These are phyloP conservation scores for Globisporangium megalacanthum DNA, from an alignment of 352 stramenopile genomes.

Conservation along the genomic window DNA sequence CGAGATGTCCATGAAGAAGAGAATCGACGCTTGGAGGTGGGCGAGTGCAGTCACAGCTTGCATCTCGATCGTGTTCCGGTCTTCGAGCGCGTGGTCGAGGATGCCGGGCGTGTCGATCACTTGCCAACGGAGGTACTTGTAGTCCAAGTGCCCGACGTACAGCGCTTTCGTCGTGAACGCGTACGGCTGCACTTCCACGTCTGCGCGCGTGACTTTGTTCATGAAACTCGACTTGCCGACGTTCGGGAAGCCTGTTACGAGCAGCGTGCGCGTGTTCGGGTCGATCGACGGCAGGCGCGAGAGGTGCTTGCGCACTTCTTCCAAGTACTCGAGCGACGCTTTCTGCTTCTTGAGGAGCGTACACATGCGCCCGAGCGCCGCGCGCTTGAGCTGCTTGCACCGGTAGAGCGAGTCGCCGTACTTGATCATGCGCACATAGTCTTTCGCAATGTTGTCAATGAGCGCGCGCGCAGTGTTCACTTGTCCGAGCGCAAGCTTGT, in stretches of 20 bases:
- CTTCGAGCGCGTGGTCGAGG: conserved; percentile 98
- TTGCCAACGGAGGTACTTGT: conserved; percentile 99
- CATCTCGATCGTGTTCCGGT: conserved; percentile 99
- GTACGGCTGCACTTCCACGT: conserved; percentile 99
- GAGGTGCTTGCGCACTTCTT: conserved; percentile 97
- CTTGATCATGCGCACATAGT: conserved; percentile 99
- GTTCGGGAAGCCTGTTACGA: conserved; percentile 99
- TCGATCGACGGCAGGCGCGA: conserved; percentile 98
- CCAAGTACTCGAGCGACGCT: conserved; percentile 96
- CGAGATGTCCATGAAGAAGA: conserved; percentile 99
- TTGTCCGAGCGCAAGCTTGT: conserved; percentile 99
- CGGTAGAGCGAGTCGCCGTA: conserved; percentile 99
- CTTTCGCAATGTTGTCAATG: conserved; percentile 96
- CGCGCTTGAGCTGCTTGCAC: conserved; percentile 99
- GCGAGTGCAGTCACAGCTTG: conserved; percentile 99
- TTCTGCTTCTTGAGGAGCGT: conserved; percentile 99
- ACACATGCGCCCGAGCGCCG: conserved; percentile 98
- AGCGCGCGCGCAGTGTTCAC: conserved; percentile 98
- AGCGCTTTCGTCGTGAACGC: conserved; percentile 99
- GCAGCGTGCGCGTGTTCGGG: conserved; percentile 97
- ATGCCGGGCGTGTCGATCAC: conserved; percentile 99
- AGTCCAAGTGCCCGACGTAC: conserved; percentile 99
- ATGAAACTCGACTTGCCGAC: conserved; percentile 99
- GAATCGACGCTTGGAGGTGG: conserved; percentile 97
- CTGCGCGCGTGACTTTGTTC: conserved; percentile 99